Evolutionary conservation across 2,329 filamentous ascomycete species (phyloP).

Genomic region (Cercospora beticola): DNA sequence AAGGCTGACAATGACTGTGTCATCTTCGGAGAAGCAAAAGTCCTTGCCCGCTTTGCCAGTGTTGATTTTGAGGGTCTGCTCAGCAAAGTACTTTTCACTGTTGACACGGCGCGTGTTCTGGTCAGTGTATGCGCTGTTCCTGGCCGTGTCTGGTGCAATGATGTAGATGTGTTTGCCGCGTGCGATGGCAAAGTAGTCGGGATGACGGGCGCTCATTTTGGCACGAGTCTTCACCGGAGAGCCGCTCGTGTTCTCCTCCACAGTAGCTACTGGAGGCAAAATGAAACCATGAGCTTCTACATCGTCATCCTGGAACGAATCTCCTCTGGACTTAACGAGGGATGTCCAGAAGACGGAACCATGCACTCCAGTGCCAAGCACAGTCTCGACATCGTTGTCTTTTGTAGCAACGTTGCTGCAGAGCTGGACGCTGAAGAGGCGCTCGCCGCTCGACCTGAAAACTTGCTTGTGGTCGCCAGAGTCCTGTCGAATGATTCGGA

Average conservation of each 20-base stretch:
- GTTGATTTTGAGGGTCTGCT: conserved; percentile 88
- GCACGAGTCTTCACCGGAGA: conserved; percentile 94
- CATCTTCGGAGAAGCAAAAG: conserved; percentile 96
- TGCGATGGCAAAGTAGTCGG: conserved; percentile 92
- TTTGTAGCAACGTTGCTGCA: conserved; percentile 60
- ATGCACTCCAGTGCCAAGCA: conserved; percentile 90
- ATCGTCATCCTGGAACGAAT: conserved; percentile 74
- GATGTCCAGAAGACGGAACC: conserved; percentile 96
- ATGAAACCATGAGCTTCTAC: conserved; percentile 84
- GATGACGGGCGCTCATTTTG: conserved; percentile 82
- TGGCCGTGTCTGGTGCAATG: conserved; percentile 63
- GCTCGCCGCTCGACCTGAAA: conserved; percentile 86
- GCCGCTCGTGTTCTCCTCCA: conserved; percentile 87
- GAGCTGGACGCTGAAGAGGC: conserved; percentile 89
- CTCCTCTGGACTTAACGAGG: conserved; percentile 72
- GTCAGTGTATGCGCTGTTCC: conserved; percentile 51
- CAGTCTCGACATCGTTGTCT: conserved; percentile 67
- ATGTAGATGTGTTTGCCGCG: conserved; percentile 95
- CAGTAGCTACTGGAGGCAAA: conserved; percentile 79
- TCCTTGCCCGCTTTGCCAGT: conserved; percentile 98
- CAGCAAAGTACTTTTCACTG: conserved; percentile 80
- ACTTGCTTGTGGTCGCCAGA: conserved; percentile 89
- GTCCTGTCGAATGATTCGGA: conserved; percentile 91
- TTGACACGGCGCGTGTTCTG: conserved; percentile 64
- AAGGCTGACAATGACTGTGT: conserved; percentile 87